These are phyloP conservation scores for Arabidopsis hybrid DNA, from an alignment of 441 rosid genomes.

Conservation along the genomic window DNA sequence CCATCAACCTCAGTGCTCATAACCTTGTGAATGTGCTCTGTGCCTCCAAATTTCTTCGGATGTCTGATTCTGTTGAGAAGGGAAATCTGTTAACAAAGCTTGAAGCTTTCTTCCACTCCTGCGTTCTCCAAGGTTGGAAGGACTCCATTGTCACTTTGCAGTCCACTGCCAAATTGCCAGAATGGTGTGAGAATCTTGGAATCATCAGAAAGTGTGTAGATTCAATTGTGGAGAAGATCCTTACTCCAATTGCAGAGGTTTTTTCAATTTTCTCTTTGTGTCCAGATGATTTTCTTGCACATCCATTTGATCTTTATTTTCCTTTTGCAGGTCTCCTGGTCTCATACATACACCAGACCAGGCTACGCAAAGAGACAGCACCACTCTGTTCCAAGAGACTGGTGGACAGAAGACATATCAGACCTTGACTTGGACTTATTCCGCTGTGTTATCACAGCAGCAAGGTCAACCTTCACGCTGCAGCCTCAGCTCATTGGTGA, in stretches of 20 bases:
- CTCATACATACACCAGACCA: slow-evolving; percentile 84
- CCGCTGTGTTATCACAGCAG: slow-evolving; percentile 71
- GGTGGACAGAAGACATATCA: slow-evolving; percentile 99
- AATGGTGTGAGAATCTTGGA: slow-evolving; percentile 93
- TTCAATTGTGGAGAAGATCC: slow-evolving; percentile 84
- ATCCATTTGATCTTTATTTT: slow-evolving; percentile 10
- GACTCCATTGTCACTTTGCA: slow-evolving; percentile 81
- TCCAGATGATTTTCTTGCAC: slow-evolving; percentile 3
- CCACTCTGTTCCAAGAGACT: slow-evolving; percentile 85
- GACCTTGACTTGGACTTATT: slow-evolving; percentile 92
- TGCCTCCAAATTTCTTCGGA: slow-evolving; percentile 90
- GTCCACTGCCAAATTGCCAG: slow-evolving; percentile 73
- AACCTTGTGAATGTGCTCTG: slow-evolving; percentile 87
- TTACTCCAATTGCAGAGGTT: slow-evolving; percentile 77
- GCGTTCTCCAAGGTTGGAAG: slow-evolving; percentile 97
- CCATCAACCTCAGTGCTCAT: slow-evolving; percentile 83
- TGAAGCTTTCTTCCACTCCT: slow-evolving; percentile 88
- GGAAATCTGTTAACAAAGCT: slow-evolving; percentile 84
- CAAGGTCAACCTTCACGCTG: slow-evolving; percentile 70
- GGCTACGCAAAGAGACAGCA: slow-evolving; percentile 67
- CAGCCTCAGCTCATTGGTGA: slow-evolving; percentile 92
- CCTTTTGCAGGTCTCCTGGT: slow-evolving; percentile 84
- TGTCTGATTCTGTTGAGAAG: slow-evolving; percentile 85
- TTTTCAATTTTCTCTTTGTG: slow-evolving; percentile 14
- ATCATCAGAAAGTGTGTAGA: slow-evolving; percentile 85